Percentiles rank a stretch among this genome's conserved stretches.
Conservation (phyloP, 2,329 filamentous ascomycete genomes). For the Claviceps monticola region DNA sequence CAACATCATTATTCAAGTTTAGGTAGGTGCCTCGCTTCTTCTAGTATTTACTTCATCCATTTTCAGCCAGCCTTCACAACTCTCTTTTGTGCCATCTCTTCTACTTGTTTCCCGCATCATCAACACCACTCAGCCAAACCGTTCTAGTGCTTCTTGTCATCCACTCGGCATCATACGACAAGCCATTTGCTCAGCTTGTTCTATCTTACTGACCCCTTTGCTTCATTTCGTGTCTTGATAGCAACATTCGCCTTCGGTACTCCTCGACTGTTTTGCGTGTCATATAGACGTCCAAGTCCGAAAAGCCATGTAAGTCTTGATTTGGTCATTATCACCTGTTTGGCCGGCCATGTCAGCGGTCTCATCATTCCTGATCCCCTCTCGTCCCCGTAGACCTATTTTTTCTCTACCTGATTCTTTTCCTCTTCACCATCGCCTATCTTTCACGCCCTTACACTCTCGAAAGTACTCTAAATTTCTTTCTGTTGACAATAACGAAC, state of each 20-base stretch:
- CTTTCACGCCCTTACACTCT: no score
- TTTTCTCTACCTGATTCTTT: no score
- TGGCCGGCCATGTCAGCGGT: background rate
- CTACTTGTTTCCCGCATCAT: conserved; percentile 27
- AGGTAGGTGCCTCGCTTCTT: conserved; percentile 10
- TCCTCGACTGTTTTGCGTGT: conserved; percentile 15
- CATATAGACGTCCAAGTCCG: conserved; percentile 13
- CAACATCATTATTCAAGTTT: conserved; percentile 6
- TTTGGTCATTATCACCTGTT: background rate
- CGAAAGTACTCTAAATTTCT: no score
- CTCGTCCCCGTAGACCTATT: no score
- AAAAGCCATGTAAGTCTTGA: conserved; percentile 16
- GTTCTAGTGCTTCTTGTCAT: conserved; percentile 20
- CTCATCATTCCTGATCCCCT: background rate
- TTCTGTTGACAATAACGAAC: no score
- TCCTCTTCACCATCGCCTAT: no score
- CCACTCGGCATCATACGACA: conserved; percentile 19
- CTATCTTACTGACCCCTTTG: conserved; percentile 46
- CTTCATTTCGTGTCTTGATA: conserved; percentile 41
- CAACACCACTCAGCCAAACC: conserved; percentile 26
- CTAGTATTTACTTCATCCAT: conserved; percentile 2
- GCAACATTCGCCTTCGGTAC: conserved; percentile 28
- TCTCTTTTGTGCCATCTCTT: conserved; percentile 9
- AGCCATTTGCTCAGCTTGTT: conserved; percentile 45
- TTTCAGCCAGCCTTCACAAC: conserved; percentile 5